Evolutionary conservation across 2,329 filamentous ascomycete species (phyloP), one percentile per base, ranked within the genome.

Genomic region (Penicillium palitans): DNA sequence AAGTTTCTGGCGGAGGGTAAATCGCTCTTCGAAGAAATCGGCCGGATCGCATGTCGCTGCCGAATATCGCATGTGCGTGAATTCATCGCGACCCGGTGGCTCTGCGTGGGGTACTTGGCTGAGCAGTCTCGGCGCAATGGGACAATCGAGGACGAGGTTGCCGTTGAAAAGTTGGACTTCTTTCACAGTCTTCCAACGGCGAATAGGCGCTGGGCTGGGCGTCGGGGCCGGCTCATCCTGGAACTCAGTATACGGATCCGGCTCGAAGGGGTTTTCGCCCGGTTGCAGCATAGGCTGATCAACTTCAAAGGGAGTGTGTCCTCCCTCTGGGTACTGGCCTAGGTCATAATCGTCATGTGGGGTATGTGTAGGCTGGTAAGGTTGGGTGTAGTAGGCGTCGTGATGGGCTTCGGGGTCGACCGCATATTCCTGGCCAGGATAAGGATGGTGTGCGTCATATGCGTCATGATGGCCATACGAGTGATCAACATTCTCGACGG

Each of bases 101-200:
- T 85, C 79, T 33, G 90, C 91, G 74, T 97, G 93, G 44, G 90
- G 90, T 25, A 97, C 86, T 72, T 96, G 91, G 70, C 89, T 93
- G 45, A 99, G 80, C 44, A 99, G 81, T 68, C 88, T 86, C 0
- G 95, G 93, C 0, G 95, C 93, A 58, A 99, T 91, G 0, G 95
- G 95, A 72, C 95, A 99, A 75, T 99, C 95, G 4, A 99, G 87
- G 39, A 99, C 93, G 69, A 99, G 84, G 77, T 99, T 99, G 63
- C 95, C 95, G 66, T 96, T 89, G 81, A 96, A 99, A 53, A 99
- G 79, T 69, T 96, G 88, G n/a, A 99, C 93, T 79, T 97, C 91
- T 78, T 98, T 99, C 49, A 99, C 93, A 0, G 95, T 99, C 82
- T 98, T 99, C 90, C 91, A 98, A 73, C 95, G 85, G 74, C 90